Percentiles rank a stretch among this genome's conserved stretches.
Conservation (phyloP, 2,329 filamentous ascomycete genomes). For the Blumeria graminis region DNA sequence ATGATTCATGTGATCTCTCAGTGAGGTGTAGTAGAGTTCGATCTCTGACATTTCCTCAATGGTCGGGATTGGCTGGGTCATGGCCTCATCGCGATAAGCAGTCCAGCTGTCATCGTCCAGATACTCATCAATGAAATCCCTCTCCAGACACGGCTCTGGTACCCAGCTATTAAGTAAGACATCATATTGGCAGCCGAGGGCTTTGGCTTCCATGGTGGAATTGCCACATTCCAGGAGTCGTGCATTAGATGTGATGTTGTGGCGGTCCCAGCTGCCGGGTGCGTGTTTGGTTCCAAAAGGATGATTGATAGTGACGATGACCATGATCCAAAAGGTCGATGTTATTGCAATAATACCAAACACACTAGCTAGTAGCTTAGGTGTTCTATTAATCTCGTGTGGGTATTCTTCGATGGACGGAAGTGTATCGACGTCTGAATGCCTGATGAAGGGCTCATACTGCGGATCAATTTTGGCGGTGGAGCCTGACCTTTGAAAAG, state of each 20-base stretch:
- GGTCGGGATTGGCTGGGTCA: constrained; percentile 2
- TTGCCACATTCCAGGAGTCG: constrained; percentile 3
- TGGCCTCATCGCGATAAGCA: constrained; percentile 2
- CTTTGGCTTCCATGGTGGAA: neutral
- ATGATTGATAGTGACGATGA: too few relatives aligned
- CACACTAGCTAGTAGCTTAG: too few relatives aligned
- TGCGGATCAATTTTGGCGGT: neutral
- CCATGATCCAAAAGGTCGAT: too few relatives aligned
- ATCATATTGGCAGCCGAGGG: constrained; percentile 3
- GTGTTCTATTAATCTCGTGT: too few relatives aligned
- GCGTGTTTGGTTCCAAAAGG: too few relatives aligned
- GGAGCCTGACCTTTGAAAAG: neutral
- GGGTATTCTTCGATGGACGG: too few relatives aligned
- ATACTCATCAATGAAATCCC: constrained; percentile 4
- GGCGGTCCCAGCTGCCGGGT: neutral
- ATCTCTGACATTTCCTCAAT: constrained; percentile 3
- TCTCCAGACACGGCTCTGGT: constrained; percentile 3
- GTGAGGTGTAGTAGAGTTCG: constrained; percentile 3
- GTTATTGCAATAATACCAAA: too few relatives aligned
- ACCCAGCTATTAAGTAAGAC: constrained; percentile 4
- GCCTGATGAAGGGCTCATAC: neutral
- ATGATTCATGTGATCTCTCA: constrained; percentile 16
- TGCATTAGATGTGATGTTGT: constrained; percentile 4
- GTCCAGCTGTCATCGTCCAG: constrained; percentile 3
- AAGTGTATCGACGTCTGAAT: neutral